Conservation (phyloP, 805 yeast genomes). For the Kodamaea fukazawae region DNA sequence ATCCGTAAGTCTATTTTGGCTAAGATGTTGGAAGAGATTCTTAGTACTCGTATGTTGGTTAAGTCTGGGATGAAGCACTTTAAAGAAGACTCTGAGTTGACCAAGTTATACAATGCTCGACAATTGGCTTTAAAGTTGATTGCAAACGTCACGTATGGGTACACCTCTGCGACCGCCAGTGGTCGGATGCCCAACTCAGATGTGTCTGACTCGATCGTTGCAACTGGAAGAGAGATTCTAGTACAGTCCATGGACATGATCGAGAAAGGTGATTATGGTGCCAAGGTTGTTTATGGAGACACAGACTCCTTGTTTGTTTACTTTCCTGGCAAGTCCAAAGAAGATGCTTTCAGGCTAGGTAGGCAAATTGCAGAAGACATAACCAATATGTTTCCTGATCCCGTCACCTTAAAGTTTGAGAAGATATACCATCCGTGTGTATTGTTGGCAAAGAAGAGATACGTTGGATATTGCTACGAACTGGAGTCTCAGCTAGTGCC, state of each 20-base stretch:
- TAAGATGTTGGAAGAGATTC: slow-evolving; percentile 78
- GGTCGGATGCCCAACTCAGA: slow-evolving; percentile 98
- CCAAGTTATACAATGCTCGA: slow-evolving; percentile 62
- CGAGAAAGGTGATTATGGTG: slow-evolving; percentile 70
- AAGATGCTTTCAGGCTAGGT: slow-evolving; percentile 78
- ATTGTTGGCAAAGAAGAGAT: slow-evolving; percentile 80
- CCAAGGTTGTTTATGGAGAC: slow-evolving; percentile 94
- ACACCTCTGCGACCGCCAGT: slow-evolving; percentile 89
- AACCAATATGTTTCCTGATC: slow-evolving; percentile 70
- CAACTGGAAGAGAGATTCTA: slow-evolving; percentile 83
- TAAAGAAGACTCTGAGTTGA: slow-evolving; percentile 45
- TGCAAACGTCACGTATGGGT: slow-evolving; percentile 96
- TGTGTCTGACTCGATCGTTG: slow-evolving; percentile 90
- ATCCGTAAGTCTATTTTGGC: slow-evolving; percentile 74
- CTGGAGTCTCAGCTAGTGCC: slow-evolving; percentile 52
- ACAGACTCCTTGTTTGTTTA: slow-evolving; percentile 92
- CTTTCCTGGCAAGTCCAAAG: slow-evolving; percentile 75
- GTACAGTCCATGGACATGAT: slow-evolving; percentile 67
- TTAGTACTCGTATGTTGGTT: slow-evolving; percentile 76
- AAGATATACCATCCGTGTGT: slow-evolving; percentile 89
- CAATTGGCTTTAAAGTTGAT: slow-evolving; percentile 86
- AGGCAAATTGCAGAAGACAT: slow-evolving; percentile 62
- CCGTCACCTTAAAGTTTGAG: slow-evolving; percentile 82
- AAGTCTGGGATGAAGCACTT: slow-evolving; percentile 68
- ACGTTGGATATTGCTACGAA: slow-evolving; percentile 84